phyloP scores from a whole-genome alignment of 768 basidiomycete genomes.

The Cubamyces sp. region DNA sequence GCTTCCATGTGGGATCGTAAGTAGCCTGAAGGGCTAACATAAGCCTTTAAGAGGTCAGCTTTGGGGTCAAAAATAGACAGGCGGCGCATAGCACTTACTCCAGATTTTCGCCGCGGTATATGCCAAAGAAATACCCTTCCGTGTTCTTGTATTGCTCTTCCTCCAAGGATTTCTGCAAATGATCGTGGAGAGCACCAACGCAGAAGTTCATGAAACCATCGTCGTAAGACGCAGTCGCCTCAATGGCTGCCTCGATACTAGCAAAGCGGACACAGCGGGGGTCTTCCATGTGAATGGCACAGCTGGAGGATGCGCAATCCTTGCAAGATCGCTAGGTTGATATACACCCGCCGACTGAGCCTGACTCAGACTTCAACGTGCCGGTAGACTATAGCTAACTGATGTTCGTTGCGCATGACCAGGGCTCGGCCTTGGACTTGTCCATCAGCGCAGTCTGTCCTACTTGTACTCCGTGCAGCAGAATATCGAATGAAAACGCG shows the following conservation, averaged over 20 bases:
- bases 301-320: too few species aligned
- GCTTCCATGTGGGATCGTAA: neutral
- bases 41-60: neutral
- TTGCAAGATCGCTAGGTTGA: too few species aligned
- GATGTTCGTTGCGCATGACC: too few species aligned
- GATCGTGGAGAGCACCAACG: constrained; percentile 17
- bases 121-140: neutral
- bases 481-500: too few species aligned
- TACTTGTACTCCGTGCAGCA: too few species aligned
- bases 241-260: constrained; percentile 3
- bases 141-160: neutral
- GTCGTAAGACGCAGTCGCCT: constrained; percentile 16
- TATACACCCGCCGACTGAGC: too few species aligned
- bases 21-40: neutral
- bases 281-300: too few species aligned
- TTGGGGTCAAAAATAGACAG: too few species aligned
- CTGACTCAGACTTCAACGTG: too few species aligned
- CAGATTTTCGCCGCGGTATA: neutral
- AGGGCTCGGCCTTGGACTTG: too few species aligned
- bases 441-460: too few species aligned
- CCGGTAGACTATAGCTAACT: too few species aligned
- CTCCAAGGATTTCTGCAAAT: neutral
- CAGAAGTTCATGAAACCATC: constrained; percentile 23
- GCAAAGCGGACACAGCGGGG: constrained; percentile 15
- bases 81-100: neutral